Evolutionary conservation across 2,329 filamentous ascomycete species (phyloP).

Genomic region (Mycosphaerella arachidis): DNA sequence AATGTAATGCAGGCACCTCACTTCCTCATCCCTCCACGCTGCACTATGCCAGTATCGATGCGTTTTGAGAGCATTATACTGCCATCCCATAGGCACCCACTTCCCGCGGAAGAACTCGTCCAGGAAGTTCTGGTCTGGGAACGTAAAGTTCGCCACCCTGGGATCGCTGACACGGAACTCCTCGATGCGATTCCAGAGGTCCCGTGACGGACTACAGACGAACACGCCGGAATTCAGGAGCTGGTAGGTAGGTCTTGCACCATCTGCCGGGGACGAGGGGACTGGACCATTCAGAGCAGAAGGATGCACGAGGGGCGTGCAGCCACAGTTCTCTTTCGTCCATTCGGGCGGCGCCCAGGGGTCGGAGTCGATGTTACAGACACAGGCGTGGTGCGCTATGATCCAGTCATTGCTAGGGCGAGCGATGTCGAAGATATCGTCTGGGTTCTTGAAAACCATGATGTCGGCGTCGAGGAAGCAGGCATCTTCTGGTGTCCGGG

Average conservation of each 20-base stretch:
- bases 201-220: constrained; percentile 42
- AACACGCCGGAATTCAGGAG: constrained; percentile 52
- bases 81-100: constrained; percentile 47
- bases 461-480: constrained; percentile 54
- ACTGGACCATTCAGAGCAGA: constrained; percentile 32
- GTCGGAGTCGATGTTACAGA: constrained; percentile 50
- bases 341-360: constrained; percentile 49
- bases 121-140: constrained; percentile 53
- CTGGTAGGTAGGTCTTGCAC: constrained; percentile 27
- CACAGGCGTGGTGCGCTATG: constrained; percentile 48
- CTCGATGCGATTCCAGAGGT: constrained; percentile 40
- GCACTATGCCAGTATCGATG: constrained; percentile 50
- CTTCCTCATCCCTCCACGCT: constrained; percentile 48
- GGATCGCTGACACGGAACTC: constrained; percentile 38
- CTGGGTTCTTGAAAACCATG: constrained; percentile 43
- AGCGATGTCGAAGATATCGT: constrained; percentile 45
- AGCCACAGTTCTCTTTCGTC: constrained; percentile 47
- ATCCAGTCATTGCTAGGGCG: constrained; percentile 37
- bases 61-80: constrained; percentile 52
- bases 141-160: constrained; percentile 43
- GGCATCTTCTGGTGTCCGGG: constrained; percentile 33
- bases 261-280: constrained; percentile 28
- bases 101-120: constrained; percentile 44
- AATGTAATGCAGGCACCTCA: constrained; percentile 51
- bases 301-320: constrained; percentile 40